Base-by-base conservation (phyloP, 169 alveolate genomes). In the Eimeria maxima region DNA sequence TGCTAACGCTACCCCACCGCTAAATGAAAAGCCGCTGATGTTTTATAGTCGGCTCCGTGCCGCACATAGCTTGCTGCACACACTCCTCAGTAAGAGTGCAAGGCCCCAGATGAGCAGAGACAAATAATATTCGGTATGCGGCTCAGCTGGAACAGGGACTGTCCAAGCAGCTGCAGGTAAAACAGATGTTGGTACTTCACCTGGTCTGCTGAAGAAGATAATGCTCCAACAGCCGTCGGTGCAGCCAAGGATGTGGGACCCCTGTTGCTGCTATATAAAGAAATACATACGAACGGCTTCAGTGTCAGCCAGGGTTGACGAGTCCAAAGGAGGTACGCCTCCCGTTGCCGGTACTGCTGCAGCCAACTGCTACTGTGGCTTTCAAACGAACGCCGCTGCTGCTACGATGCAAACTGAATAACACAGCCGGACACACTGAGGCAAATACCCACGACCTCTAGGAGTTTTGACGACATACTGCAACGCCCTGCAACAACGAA, bases 11-110 rank as follows among this genome's bases (percentile, higher is more conserved):
- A 44, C 93, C 44, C 78, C 57, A 38, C 93, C 45, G 67, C 88
- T 78, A 50, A 44, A 78, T 67, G 27, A 45, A 11, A 24, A 33
- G 74, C 73, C 71, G 69, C 27, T 84, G 92, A 78, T 87, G 93
- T 50, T 24, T 63, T 27, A 27, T 38, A 29, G 42, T 60, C 20
- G n/a, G 47, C 57, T 57, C 81, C 20, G n/a, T 22, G 65, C 44
- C 78, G 47, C 50, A 57, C 93, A 87, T 87, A 87, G 93, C 93
- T 71, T 45, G 81, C 93, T 78, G 47, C 60, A 87, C 74, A 47
- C 47, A 11, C 81, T 20, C 22, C 29, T n/a, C n/a, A 65, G 78
- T 20, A 45, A 47, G 65, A 63, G 74, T n/a, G 76, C 53, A n/a
- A 38, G 29, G 44, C 93, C 74, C 93, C 93, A 57, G 80, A 60